Evolutionary conservation across 805 yeast species (phyloP).

Genomic region (Kodamaea kakaduensis): DNA sequence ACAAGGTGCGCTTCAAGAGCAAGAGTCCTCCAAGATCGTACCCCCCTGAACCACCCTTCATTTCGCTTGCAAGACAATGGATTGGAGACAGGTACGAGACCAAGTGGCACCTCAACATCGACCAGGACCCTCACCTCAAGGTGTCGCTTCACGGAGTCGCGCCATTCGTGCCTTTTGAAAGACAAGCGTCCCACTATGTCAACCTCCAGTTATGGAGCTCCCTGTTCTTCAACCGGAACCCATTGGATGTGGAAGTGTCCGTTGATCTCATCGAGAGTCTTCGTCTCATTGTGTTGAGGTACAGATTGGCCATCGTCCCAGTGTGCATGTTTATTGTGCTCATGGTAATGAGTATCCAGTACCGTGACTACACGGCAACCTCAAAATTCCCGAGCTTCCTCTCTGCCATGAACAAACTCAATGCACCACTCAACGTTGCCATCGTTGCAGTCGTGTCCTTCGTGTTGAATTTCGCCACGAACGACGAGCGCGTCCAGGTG

Average conservation of each 20-base stretch:
- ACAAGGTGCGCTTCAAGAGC: constrained; percentile 28
- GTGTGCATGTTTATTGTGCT: constrained; percentile 62
- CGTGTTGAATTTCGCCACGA: constrained; percentile 36
- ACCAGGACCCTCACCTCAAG: constrained; percentile 24
- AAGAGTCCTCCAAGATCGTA: constrained; percentile 7
- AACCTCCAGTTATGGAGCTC: constrained; percentile 45
- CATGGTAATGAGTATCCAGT: constrained; percentile 52
- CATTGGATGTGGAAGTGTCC: constrained; percentile 38
- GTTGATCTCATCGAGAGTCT: constrained; percentile 60
- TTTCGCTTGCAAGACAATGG: constrained; percentile 68
- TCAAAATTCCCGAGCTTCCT: constrained; percentile 28
- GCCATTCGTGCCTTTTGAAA: constrained; percentile 58
- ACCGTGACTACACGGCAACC: constrained; percentile 28
- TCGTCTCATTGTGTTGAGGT: constrained; percentile 67
- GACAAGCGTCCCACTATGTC: constrained; percentile 24
- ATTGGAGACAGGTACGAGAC: constrained; percentile 64
- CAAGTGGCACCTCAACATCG: constrained; percentile 67
- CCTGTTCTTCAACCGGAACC: constrained; percentile 23
- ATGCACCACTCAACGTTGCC: constrained; percentile 18
- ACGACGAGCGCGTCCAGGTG: constrained; percentile 30
- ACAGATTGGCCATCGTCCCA: constrained; percentile 69
- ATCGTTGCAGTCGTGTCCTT: constrained; percentile 24
- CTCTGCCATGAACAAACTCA: constrained; percentile 34
- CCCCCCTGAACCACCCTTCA: constrained; percentile 27
- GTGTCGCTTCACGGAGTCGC: constrained; percentile 60